Base-by-base conservation (phyloP, 139 green algal genomes). In the Choricystis sp. region DNA sequence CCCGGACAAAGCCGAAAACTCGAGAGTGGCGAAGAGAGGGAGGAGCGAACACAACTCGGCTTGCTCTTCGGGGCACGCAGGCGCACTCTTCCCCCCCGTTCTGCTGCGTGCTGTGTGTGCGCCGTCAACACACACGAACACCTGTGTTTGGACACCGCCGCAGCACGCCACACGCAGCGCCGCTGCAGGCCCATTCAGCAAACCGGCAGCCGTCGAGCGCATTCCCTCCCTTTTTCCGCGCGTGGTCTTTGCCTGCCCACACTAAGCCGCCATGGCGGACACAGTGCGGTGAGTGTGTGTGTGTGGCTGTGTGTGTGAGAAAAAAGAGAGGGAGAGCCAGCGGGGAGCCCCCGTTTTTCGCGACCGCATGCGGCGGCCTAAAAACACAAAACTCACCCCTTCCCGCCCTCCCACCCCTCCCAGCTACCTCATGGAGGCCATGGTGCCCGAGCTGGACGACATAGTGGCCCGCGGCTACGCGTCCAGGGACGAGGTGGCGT, bases 381-480 rank as follows among this genome's bases (percentile, higher is more conserved):
- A 9, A 9, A 16, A 9, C 16, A 52, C 40, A 9, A 52, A 30
- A 27, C 25, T 60, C 31, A 5, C 5, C 16, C 16, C 2, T 25
- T 31, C 22, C 26, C 27, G 14, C 57, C 57, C 57, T 19, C n/a
- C 26, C 57, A 31, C 26, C 26, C 1, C n/a, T 62, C 25, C 27
- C 57, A 78, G 85, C 5, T 86, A 87, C 61, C 63, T 94, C 16
- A 78, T 97, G 85, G 90, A 97, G 83, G 75, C 85, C 55, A 96
- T 96, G 87, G 70, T 97, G 19, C 90, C 88, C 59, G 90, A 97
- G 83, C 69, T 97, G 73, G 89, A 97, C 69, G 89, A 91, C 52
- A 59, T 94, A 49, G 82, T 93, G 31, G 61, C 80, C 57, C 79
- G 83, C 20, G 82, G 88, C n/a, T 91, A 94, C 66, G 96, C 97